phyloP scores from a whole-genome alignment of 805 yeast genomes.

The Cyberlindnera bimundalis region DNA sequence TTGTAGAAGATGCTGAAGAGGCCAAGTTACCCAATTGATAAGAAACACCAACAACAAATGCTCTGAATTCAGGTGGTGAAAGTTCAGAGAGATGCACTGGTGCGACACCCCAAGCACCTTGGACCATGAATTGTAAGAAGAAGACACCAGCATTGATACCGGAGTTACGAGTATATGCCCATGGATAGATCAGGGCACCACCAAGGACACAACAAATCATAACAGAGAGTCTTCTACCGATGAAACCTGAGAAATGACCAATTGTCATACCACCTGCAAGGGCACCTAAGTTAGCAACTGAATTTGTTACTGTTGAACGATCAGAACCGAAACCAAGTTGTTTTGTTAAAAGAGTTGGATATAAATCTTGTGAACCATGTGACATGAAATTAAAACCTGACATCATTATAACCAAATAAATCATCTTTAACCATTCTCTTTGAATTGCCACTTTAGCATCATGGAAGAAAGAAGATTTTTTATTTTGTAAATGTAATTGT shows the following conservation, averaged over 20 bases:
- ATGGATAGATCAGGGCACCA: conserved; percentile 59
- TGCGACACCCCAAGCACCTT: conserved; percentile 68
- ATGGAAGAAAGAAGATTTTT: conserved; percentile 32
- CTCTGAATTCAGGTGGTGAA: conserved; percentile 58
- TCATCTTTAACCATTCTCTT: conserved; percentile 5
- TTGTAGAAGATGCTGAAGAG: conserved; percentile 66
- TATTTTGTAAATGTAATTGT: conserved; percentile 34
- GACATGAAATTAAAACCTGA: conserved; percentile 61
- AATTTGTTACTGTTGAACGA: conserved; percentile 51
- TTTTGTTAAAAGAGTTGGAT: conserved; percentile 49
- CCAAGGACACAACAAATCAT: conserved; percentile 51
- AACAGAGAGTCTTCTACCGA: conserved; percentile 54
- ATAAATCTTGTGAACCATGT: conserved; percentile 63
- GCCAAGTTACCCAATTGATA: conserved; percentile 70
- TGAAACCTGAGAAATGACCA: conserved; percentile 52
- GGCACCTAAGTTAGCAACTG: conserved; percentile 58
- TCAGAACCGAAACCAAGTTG: conserved; percentile 42
- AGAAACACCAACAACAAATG: conserved; percentile 60
- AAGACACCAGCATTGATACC: conserved; percentile 58
- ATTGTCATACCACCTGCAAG: conserved; percentile 51
- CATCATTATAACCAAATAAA: conserved; percentile 57
- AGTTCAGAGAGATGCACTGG: conserved; percentile 62
- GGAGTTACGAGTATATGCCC: conserved; percentile 19
- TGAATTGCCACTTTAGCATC: conserved; percentile 34
- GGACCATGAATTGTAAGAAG: conserved; percentile 60